Conservation (phyloP, 495 filamentous ascomycete genomes). For the Gamarada debralockiae region DNA sequence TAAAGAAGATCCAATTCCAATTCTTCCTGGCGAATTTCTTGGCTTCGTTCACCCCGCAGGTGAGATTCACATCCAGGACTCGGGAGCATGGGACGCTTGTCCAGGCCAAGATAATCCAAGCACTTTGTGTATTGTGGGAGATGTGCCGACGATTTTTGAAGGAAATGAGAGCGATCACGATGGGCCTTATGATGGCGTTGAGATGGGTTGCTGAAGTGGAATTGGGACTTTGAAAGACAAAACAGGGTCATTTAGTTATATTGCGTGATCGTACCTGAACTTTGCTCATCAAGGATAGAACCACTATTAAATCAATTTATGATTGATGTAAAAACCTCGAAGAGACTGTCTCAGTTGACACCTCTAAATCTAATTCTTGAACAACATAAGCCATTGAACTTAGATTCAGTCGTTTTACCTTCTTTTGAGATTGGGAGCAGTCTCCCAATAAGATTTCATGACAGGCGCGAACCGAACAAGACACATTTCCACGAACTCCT, state of each 20-base stretch:
- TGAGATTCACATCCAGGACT: background rate
- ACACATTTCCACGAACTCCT: constrained; percentile 6
- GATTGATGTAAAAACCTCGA: too few species aligned
- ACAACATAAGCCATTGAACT: too few species aligned
- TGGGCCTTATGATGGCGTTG: background rate
- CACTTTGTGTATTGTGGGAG: background rate
- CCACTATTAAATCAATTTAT: too few species aligned
- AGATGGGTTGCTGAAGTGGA: background rate
- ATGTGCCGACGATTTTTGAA: constrained; percentile 1
- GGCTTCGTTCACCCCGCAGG: background rate
- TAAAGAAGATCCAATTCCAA: background rate
- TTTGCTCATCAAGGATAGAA: too few species aligned
- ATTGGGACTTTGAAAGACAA: too few species aligned
- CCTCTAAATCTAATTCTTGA: too few species aligned
- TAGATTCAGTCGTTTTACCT: too few species aligned
- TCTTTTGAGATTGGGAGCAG: too few species aligned
- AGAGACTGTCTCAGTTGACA: too few species aligned
- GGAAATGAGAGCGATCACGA: background rate
- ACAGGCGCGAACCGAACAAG: constrained; percentile 12
- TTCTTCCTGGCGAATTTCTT: background rate
- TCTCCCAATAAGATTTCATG: constrained; percentile 4
- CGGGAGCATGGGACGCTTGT: background rate
- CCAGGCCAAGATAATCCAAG: background rate
- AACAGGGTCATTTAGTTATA: too few species aligned
- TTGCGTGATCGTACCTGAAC: too few species aligned